Percentiles rank a stretch among this genome's conserved stretches.
phyloP scores from a whole-genome alignment of 495 filamentous ascomycete species.

The Chlorociboria aeruginascens region DNA sequence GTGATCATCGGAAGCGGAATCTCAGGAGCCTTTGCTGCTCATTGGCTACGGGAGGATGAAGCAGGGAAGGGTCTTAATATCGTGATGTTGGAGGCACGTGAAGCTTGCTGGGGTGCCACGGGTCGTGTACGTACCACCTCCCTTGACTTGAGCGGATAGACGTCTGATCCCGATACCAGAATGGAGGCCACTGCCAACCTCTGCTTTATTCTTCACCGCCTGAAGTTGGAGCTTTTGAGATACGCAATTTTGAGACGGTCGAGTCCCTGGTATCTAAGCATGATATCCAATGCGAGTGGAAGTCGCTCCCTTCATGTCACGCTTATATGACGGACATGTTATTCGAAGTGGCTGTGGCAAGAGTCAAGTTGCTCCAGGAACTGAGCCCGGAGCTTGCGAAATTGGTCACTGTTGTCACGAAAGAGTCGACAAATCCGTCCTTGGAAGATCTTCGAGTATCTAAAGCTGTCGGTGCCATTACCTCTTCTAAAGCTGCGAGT shows the following conservation, averaged over 20 bases:
- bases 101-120: constrained; percentile 71
- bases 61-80: constrained; percentile 30
- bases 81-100: constrained; percentile 68
- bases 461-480: constrained; percentile 30
- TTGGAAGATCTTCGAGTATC: constrained; percentile 14
- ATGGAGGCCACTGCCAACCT: constrained; percentile 68
- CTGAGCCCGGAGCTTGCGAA: constrained; percentile 38
- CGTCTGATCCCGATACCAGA: constrained; percentile 25
- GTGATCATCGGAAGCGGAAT: constrained; percentile 64
- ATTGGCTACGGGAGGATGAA: constrained; percentile 41
- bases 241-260: constrained; percentile 43
- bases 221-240: constrained; percentile 50
- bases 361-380: constrained; percentile 29
- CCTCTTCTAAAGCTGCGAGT: constrained; percentile 33
- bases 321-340: constrained; percentile 37
- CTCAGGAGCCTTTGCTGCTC: constrained; percentile 54
- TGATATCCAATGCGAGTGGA: constrained; percentile 52
- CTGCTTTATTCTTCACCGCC: constrained; percentile 37
- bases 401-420: constrained; percentile 11
- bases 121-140: constrained; percentile 41
- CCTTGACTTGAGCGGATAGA: not conserved
- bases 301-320: constrained; percentile 35
- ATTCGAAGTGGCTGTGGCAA: constrained; percentile 31
- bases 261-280: constrained; percentile 35
- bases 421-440: constrained; percentile 13